These are phyloP conservation scores for Fusarium nematophilum DNA, from an alignment of 2,329 filamentous ascomycete species.

Conservation along the genomic window DNA sequence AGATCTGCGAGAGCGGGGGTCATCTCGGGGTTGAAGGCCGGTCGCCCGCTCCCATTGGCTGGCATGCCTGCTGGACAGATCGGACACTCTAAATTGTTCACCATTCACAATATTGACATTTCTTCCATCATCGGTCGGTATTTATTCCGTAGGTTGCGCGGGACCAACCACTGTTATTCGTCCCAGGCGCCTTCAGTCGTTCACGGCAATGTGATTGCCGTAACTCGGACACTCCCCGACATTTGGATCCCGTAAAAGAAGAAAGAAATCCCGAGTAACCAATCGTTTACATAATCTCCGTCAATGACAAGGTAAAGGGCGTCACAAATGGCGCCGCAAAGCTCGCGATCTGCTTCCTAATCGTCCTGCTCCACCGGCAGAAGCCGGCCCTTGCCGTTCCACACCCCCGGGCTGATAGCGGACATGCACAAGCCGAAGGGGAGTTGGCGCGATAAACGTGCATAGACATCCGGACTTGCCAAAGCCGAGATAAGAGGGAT, in stretches of 20 bases:
- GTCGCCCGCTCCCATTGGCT: too few relatives aligned
- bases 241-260: neutral
- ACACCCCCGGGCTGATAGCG: slow-evolving; percentile 7
- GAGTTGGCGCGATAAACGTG: neutral
- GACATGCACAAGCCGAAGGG: slow-evolving; percentile 8
- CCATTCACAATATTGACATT: too few relatives aligned
- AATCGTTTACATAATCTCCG: neutral
- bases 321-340: neutral
- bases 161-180: too few relatives aligned
- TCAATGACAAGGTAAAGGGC: neutral
- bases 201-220: too few relatives aligned
- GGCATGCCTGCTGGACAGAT: too few relatives aligned
- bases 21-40: too few relatives aligned
- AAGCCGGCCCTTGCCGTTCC: slow-evolving; percentile 14
- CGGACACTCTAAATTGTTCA: too few relatives aligned
- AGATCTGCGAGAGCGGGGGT: too few relatives aligned
- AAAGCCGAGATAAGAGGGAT: neutral
- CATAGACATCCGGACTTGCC: neutral
- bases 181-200: too few relatives aligned
- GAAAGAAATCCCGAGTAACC: neutral
- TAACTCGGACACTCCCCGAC: too few relatives aligned
- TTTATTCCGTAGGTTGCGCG: too few relatives aligned
- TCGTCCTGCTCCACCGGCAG: slow-evolving; percentile 7
- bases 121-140: too few relatives aligned
- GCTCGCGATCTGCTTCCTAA: slow-evolving; percentile 26